These are phyloP conservation scores for Venturia effusa DNA, from an alignment of 2,329 filamentous ascomycete genomes.

Conservation along the genomic window DNA sequence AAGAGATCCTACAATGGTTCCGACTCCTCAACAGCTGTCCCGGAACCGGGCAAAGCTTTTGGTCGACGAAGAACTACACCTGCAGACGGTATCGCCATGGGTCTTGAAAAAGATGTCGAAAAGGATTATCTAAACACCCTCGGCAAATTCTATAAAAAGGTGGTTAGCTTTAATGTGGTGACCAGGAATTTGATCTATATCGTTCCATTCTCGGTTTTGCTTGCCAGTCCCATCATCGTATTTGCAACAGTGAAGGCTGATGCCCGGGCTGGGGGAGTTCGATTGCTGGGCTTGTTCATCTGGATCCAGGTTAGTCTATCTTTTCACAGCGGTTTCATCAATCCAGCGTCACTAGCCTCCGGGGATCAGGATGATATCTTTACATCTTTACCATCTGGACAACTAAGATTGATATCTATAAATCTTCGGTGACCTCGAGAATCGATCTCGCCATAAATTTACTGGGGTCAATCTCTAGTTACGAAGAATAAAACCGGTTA, in stretches of 20 bases:
- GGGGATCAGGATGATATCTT: too few species aligned
- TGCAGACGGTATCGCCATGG: neutral
- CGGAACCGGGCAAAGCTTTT: neutral
- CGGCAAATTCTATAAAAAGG: constrained; percentile 54
- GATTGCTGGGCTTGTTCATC: constrained; percentile 51
- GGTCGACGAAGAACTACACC: neutral
- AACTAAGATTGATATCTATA: too few species aligned
- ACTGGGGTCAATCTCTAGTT: too few species aligned
- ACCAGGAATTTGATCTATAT: constrained; percentile 41
- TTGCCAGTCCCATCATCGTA: constrained; percentile 45
- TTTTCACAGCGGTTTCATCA: too few species aligned
- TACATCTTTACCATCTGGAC: too few species aligned
- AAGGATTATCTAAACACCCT: constrained; percentile 52
- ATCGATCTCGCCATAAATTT: too few species aligned
- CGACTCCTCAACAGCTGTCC: neutral
- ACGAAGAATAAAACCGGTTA: too few species aligned
- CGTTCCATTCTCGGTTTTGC: neutral
- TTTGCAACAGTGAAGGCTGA: constrained; percentile 20
- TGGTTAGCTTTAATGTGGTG: constrained; percentile 52
- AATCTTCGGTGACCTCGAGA: too few species aligned
- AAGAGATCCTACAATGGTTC: neutral
- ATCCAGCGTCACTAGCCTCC: too few species aligned
- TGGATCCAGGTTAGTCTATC: constrained; percentile 48
- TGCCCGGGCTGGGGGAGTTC: constrained; percentile 21
- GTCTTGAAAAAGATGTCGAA: constrained; percentile 27